phyloP scores from a whole-genome alignment of 495 filamentous ascomycete species.

The Chaetomium fimeti region DNA sequence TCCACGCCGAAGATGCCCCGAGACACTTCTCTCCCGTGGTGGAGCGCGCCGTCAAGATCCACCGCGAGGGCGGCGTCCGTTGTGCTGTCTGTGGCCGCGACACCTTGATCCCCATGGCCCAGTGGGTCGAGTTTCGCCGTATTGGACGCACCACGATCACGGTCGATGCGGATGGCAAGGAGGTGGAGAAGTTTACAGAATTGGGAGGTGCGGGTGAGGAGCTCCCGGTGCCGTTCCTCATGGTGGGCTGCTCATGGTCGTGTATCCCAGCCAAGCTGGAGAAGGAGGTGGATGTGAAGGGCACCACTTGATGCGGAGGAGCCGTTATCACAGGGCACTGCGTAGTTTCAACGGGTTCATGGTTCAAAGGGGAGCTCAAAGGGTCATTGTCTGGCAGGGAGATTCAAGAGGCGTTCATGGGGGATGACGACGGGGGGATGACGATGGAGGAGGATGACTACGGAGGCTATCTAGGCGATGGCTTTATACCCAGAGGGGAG shows the following conservation, averaged over 20 bases:
- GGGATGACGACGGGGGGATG: neutral
- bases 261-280: constrained; percentile 50
- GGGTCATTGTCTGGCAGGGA: too few species aligned
- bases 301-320: neutral
- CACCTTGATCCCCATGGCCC: constrained; percentile 28
- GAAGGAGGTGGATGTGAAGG: neutral
- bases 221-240: constrained; percentile 57
- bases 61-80: constrained; percentile 22
- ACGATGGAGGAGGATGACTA: too few species aligned
- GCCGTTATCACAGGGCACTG: neutral
- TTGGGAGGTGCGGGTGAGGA: constrained; percentile 20
- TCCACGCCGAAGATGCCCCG: constrained; percentile 12
- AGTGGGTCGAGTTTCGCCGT: constrained; percentile 37
- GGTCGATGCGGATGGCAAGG: neutral
- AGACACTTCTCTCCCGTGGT: constrained; percentile 13
- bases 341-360: neutral
- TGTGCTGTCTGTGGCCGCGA: constrained; percentile 33
- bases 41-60: constrained; percentile 18
- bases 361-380: too few species aligned
- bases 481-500: constrained; percentile 15
- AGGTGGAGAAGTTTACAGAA: neutral
- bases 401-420: too few species aligned
- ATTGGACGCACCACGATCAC: neutral
- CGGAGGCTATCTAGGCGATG: neutral
- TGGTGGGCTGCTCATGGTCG: constrained; percentile 63